Percentiles rank a stretch among this genome's conserved stretches.
Conservation (phyloP, 176 grass and related monocot genomes). For the Ensete ventricosum region DNA sequence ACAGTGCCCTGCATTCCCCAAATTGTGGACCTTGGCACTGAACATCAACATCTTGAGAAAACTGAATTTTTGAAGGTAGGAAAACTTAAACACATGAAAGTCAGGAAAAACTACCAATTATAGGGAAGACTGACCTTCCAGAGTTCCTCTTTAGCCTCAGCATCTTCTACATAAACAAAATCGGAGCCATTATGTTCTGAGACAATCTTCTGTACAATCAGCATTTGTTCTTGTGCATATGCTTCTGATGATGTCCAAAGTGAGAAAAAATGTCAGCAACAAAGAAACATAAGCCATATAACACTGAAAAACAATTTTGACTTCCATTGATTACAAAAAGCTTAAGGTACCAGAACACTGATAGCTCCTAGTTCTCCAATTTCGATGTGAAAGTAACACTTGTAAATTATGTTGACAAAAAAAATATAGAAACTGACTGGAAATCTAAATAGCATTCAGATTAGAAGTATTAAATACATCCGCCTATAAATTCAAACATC, state of each 20-base stretch:
- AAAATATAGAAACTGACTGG: too few relatives aligned
- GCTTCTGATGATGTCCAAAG: slow-evolving; percentile 51
- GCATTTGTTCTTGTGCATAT: slow-evolving; percentile 83
- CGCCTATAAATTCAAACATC: slow-evolving; percentile 97
- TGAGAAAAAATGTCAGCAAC: slow-evolving; percentile 1
- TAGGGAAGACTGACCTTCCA: slow-evolving; percentile 54
- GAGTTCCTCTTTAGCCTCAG: slow-evolving; percentile 64
- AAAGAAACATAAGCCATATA: not conserved
- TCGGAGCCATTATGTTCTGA: slow-evolving; percentile 71
- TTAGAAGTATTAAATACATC: not conserved
- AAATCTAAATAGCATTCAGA: not conserved
- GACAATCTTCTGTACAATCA: slow-evolving; percentile 91
- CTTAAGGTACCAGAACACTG: too few relatives aligned
- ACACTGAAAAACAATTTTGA: not conserved
- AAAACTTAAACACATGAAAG: too few relatives aligned
- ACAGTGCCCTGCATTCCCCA: too few relatives aligned
- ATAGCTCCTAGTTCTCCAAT: too few relatives aligned
- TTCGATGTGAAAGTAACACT: too few relatives aligned
- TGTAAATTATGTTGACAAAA: too few relatives aligned
- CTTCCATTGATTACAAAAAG: not conserved
- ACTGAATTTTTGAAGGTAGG: too few relatives aligned
- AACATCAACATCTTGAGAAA: too few relatives aligned
- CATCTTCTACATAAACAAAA: slow-evolving; percentile 85
- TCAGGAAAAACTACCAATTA: too few relatives aligned
- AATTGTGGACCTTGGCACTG: too few relatives aligned